phyloP scores from a whole-genome alignment of 1,284 basidiomycete species.

The Sanghuangporus weigelae region DNA sequence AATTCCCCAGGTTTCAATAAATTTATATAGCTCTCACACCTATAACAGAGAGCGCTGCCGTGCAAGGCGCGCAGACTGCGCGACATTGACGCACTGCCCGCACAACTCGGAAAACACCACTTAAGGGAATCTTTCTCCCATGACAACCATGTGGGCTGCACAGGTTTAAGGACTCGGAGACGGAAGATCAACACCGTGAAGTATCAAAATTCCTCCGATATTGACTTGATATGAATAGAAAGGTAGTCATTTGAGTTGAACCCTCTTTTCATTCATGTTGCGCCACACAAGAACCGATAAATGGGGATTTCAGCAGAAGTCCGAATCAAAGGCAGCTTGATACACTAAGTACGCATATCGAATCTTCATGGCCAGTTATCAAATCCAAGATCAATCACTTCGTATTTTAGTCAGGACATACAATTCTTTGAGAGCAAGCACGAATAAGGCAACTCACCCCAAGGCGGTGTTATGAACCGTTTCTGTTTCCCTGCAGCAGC shows the following conservation, averaged over 20 bases:
- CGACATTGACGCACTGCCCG: neutral
- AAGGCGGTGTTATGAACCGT: constrained; percentile 60
- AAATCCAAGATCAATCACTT: constrained; percentile 63
- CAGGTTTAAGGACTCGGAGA: neutral
- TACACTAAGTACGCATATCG: constrained; percentile 8
- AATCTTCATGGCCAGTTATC: constrained; percentile 49
- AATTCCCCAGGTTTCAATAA: too few relatives aligned
- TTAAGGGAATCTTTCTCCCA: neutral
- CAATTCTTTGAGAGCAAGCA: neutral
- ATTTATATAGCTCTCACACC: too few relatives aligned
- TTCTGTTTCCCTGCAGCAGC: constrained; percentile 70
- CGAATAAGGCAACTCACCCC: constrained; percentile 44
- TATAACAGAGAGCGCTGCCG: neutral
- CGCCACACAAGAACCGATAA: neutral
- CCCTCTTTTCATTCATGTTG: neutral
- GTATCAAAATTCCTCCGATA: neutral
- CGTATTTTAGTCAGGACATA: neutral
- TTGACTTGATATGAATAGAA: neutral
- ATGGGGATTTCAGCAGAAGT: neutral
- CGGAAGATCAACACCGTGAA: neutral
- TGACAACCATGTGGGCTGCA: neutral
- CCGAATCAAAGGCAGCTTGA: too few relatives aligned
- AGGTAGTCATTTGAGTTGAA: neutral
- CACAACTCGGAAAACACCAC: neutral
- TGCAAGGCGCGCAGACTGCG: neutral